These are phyloP conservation scores for Paraphoma sp. DNA, from an alignment of 2,329 filamentous ascomycete species.

Conservation along the genomic window DNA sequence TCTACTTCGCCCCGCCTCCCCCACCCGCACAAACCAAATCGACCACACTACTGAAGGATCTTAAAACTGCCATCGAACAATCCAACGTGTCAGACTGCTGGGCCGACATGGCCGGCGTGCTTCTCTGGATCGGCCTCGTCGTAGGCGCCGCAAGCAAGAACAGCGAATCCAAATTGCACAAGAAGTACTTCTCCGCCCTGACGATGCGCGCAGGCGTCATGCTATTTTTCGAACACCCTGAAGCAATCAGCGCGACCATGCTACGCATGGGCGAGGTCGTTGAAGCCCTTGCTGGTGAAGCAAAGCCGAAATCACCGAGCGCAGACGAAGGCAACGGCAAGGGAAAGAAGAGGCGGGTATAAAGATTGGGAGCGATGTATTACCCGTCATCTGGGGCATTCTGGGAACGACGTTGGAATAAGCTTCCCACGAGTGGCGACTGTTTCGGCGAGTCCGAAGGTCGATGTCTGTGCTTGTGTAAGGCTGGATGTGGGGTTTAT, in stretches of 20 bases:
- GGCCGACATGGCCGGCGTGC: constrained; percentile 47
- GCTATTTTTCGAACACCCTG: constrained; percentile 46
- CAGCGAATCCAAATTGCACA: constrained; percentile 21
- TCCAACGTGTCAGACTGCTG: constrained; percentile 44
- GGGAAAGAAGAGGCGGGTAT: constrained; percentile 21
- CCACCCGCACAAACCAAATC: constrained; percentile 8
- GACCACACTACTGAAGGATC: constrained; percentile 23
- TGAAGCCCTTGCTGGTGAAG: constrained; percentile 11
- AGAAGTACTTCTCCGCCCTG: constrained; percentile 42
- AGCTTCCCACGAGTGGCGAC: constrained; percentile 23
- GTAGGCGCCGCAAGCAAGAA: constrained; percentile 40
- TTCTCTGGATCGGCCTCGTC: constrained; percentile 45
- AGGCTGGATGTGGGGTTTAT: neutral
- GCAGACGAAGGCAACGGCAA: constrained; percentile 1
- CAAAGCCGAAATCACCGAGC: neutral
- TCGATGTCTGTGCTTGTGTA: neutral
- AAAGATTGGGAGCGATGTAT: neutral
- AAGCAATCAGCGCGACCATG: constrained; percentile 36
- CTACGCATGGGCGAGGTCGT: constrained; percentile 35
- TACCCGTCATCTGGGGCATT: constrained; percentile 3
- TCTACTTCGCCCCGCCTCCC: constrained; percentile 5
- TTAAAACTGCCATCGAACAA: constrained; percentile 34
- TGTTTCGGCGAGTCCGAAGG: constrained; percentile 11
- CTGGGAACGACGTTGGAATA: constrained; percentile 15
- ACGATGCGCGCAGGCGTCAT: constrained; percentile 40